Conservation (phyloP, 805 yeast species). For the Pichia californica region DNA sequence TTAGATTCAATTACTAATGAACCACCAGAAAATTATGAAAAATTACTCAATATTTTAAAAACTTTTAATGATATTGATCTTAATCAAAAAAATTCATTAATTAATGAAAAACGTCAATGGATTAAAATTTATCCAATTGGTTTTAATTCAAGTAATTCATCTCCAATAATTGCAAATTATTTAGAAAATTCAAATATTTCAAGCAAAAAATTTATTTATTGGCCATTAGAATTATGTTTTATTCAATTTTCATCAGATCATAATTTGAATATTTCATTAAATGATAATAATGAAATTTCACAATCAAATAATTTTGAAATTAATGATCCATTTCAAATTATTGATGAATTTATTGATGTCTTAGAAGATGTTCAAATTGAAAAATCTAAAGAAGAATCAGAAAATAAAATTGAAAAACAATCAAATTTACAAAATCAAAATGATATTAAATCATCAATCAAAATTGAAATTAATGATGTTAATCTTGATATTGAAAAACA, state of each 20-base stretch:
- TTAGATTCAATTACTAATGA: slow-evolving; percentile 29
- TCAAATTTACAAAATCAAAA: neutral
- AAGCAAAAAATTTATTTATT: slow-evolving; percentile 50
- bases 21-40: slow-evolving; percentile 36
- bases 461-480: neutral
- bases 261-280: slow-evolving; percentile 10
- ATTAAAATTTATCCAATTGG: slow-evolving; percentile 62
- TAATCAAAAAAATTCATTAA: neutral
- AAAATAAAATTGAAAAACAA: neutral
- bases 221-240: slow-evolving; percentile 69
- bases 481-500: slow-evolving; percentile 1
- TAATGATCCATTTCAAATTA: slow-evolving; percentile 22
- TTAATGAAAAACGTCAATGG: slow-evolving; percentile 38
- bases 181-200: slow-evolving; percentile 26
- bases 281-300: neutral
- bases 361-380: slow-evolving; percentile 13
- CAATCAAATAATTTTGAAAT: slow-evolving; percentile 10
- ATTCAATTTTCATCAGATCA: slow-evolving; percentile 40
- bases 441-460: neutral
- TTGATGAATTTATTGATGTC: slow-evolving; percentile 25
- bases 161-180: slow-evolving; percentile 55
- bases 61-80: slow-evolving; percentile 29
- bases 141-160: slow-evolving; percentile 60
- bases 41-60: slow-evolving; percentile 8
- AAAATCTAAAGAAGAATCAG: slow-evolving; percentile 8